These are phyloP conservation scores for Trichosporon asahii DNA, from an alignment of 1,284 basidiomycete species.

Conservation along the genomic window DNA sequence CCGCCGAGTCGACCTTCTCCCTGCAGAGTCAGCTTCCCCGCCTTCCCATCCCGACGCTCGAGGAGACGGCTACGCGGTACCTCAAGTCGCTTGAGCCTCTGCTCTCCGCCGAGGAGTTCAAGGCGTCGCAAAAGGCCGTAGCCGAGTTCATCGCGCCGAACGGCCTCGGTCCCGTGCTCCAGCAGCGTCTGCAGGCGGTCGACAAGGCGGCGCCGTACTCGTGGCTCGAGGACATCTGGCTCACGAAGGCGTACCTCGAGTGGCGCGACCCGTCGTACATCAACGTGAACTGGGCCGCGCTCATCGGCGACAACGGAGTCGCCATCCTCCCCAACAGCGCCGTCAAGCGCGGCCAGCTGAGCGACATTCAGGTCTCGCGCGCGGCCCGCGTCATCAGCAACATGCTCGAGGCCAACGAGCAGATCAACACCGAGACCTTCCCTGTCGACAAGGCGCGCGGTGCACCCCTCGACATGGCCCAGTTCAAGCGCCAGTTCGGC, in stretches of 20 bases:
- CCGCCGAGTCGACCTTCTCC: slow-evolving; percentile 13
- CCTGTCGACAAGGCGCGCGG: slow-evolving; percentile 14
- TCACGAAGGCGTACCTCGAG: slow-evolving; percentile 23
- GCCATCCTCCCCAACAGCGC: not conserved
- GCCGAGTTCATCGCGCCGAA: slow-evolving; percentile 1
- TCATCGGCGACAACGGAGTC: slow-evolving; percentile 15
- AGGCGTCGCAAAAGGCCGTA: slow-evolving; percentile 10
- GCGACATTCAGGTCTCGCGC: slow-evolving; percentile 14
- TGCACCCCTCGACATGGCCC: slow-evolving; percentile 20
- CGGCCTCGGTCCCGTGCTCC: slow-evolving; percentile 18
- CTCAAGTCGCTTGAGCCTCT: slow-evolving; percentile 17
- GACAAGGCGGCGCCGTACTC: slow-evolving; percentile 17
- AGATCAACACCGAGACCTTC: slow-evolving; percentile 20
- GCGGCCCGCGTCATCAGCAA: slow-evolving; percentile 16
- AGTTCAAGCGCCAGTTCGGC: slow-evolving; percentile 24
- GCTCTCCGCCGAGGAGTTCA: slow-evolving; percentile 7
- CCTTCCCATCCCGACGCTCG: slow-evolving; percentile 16
- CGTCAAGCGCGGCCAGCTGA: not conserved
- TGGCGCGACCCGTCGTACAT: slow-evolving; percentile 19
- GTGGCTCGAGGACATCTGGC: slow-evolving; percentile 25
- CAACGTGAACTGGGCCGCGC: slow-evolving; percentile 23
- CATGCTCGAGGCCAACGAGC: slow-evolving; percentile 20
- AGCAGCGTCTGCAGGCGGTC: slow-evolving; percentile 17
- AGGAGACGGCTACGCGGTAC: slow-evolving; percentile 19
- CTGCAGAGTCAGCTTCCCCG: slow-evolving; percentile 17